These are phyloP conservation scores for Neurospora cerealis DNA, from an alignment of 495 filamentous ascomycete species.

Conservation along the genomic window DNA sequence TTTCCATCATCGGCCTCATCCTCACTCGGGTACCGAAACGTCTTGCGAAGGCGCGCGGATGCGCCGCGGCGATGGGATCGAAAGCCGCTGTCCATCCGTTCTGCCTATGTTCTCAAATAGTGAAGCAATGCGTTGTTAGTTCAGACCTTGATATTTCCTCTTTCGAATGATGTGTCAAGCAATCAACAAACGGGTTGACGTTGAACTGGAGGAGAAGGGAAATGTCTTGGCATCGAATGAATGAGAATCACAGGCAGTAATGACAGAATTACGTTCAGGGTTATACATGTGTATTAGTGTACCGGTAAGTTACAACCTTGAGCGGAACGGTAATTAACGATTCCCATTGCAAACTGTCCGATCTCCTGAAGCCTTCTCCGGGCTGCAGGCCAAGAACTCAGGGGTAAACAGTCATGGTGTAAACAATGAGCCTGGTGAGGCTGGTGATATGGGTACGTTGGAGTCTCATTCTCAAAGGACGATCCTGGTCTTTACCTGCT, in stretches of 20 bases:
- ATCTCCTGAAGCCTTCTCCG: background rate
- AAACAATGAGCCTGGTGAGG: background rate
- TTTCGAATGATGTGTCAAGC: background rate
- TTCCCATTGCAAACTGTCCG: background rate
- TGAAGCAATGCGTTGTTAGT: background rate
- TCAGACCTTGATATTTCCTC: background rate
- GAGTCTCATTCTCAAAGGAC: background rate
- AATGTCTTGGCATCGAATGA: background rate
- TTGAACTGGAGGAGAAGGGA: background rate
- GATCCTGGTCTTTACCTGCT: background rate
- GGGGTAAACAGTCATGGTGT: background rate
- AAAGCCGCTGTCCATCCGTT: background rate
- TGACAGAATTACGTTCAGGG: background rate
- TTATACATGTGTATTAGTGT: background rate
- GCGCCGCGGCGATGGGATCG: background rate
- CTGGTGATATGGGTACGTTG: background rate
- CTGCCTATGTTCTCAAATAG: background rate
- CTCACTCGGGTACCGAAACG: slow-evolving; percentile 54
- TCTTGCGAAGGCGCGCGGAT: slow-evolving; percentile 45
- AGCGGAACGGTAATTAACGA: background rate
- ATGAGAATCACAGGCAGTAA: background rate
- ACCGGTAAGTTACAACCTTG: background rate
- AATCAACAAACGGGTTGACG: background rate
- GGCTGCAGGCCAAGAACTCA: background rate
- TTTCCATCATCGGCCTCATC: slow-evolving; percentile 17